Conservation (phyloP, 1,284 basidiomycete genomes). For the Leucoagaricus sp. region DNA sequence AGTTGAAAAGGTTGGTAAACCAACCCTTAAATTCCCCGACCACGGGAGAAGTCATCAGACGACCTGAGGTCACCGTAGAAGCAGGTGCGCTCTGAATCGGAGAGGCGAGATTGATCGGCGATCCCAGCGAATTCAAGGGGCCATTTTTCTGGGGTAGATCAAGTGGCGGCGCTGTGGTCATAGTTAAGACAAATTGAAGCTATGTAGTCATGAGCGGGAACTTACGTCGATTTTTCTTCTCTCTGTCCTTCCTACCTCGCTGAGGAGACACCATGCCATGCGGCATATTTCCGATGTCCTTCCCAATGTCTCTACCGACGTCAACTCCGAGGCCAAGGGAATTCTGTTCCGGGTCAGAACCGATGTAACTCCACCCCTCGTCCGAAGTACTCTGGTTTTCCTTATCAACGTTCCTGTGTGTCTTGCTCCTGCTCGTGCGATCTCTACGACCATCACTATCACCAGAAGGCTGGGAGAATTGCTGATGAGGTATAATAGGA, state of each 20-base stretch:
- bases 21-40: constrained; percentile 82
- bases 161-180: constrained; percentile 29
- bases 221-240: constrained; percentile 57
- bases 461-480: neutral
- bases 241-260: constrained; percentile 48
- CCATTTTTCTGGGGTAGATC: constrained; percentile 29
- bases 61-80: constrained; percentile 20
- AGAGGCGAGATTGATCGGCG: constrained; percentile 34
- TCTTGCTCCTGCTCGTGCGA: neutral
- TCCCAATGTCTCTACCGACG: constrained; percentile 52
- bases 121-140: constrained; percentile 39
- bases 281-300: constrained; percentile 30
- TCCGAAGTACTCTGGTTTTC: constrained; percentile 50
- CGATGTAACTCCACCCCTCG: constrained; percentile 39
- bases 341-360: constrained; percentile 26
- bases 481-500: neutral
- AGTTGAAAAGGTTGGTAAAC: constrained; percentile 80
- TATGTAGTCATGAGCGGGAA: too few species aligned
- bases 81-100: constrained; percentile 21
- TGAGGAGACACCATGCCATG: constrained; percentile 19
- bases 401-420: constrained; percentile 37
- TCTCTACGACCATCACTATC: neutral
- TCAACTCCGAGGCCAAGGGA: constrained; percentile 35
- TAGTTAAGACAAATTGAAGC: neutral
- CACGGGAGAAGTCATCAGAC: constrained; percentile 44